A percentile compares a stretch with the other conserved stretches of the same genome.
Conservation (phyloP, 768 basidiomycete genomes). For the Brasilioporus rufonigricans region DNA sequence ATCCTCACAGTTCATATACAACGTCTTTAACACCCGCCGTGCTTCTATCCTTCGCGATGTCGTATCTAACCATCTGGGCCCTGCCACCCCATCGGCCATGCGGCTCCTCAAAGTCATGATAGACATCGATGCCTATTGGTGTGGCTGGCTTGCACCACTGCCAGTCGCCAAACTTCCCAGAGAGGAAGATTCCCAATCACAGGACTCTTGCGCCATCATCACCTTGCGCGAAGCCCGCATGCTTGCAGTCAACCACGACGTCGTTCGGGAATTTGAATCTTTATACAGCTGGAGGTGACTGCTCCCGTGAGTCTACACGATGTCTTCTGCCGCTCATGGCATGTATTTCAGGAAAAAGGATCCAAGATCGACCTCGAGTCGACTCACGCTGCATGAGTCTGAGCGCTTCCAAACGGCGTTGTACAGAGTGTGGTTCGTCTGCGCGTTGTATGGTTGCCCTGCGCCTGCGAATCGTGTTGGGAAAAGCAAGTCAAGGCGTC, state of each 20-base stretch:
- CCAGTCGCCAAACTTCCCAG: conserved; percentile 9
- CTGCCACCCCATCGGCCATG: conserved; percentile 4
- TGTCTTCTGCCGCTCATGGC: neutral
- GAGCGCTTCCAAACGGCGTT: conserved; percentile 28
- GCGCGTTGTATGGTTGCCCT: conserved; percentile 10
- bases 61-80: conserved; percentile 16
- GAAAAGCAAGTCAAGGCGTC: conserved; percentile 11
- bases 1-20: conserved; percentile 18
- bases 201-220: neutral
- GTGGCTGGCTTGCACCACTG: conserved; percentile 15
- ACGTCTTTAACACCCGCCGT: conserved; percentile 11
- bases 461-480: conserved; percentile 9
- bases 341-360: conserved; percentile 35
- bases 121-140: conserved; percentile 14
- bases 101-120: conserved; percentile 17
- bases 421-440: conserved; percentile 29
- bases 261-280: conserved; percentile 14
- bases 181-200: conserved; percentile 8
- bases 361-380: conserved; percentile 29
- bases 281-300: conserved; percentile 23
- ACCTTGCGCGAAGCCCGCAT: conserved; percentile 12
- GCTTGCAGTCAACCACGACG: conserved; percentile 17
- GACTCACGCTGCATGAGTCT: conserved; percentile 33
- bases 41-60: conserved; percentile 12
- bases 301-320: neutral